These are phyloP conservation scores for Hymenotorrendiella dingleyae DNA, from an alignment of 2,329 filamentous ascomycete genomes.

Conservation along the genomic window DNA sequence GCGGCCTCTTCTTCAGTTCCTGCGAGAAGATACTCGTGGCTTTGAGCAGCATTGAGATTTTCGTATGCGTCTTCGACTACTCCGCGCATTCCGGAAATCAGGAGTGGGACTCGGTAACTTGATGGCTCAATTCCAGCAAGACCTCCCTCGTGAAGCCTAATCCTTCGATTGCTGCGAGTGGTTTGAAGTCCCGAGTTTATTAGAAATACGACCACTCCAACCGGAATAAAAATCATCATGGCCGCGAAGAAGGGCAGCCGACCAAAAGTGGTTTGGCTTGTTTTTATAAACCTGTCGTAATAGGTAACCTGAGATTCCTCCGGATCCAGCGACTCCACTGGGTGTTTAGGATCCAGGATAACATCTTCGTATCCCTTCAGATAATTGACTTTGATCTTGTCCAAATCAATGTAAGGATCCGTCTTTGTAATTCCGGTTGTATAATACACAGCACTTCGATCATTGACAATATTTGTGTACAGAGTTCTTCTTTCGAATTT, in stretches of 20 bases:
- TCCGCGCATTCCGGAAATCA: conserved; percentile 68
- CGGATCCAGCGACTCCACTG: conserved; percentile 45
- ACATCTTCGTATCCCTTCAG: conserved; percentile 68
- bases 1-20: conserved; percentile 44
- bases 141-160: conserved; percentile 68
- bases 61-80: conserved; percentile 59
- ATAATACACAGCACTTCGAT: conserved; percentile 75
- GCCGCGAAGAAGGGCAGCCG: conserved; percentile 59
- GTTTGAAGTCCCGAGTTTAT: conserved; percentile 74
- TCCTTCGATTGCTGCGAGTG: conserved; percentile 66
- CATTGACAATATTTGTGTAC: conserved; percentile 85
- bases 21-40: conserved; percentile 63
- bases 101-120: conserved; percentile 69
- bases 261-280: conserved; percentile 29
- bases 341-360: conserved; percentile 62
- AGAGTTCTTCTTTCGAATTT: conserved; percentile 71
- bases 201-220: conserved; percentile 66
- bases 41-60: conserved; percentile 30
- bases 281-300: conserved; percentile 21
- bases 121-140: conserved; percentile 60
- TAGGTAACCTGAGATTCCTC: conserved; percentile 21
- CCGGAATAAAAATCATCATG: conserved; percentile 64
- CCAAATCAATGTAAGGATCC: conserved; percentile 68
- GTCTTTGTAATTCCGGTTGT: conserved; percentile 72
- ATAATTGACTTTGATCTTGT: conserved; percentile 66